Percentiles rank a stretch among this genome's conserved stretches.
These are phyloP conservation scores for Pleurotus sapidus DNA, from an alignment of 768 basidiomycete genomes.

Conservation along the genomic window DNA sequence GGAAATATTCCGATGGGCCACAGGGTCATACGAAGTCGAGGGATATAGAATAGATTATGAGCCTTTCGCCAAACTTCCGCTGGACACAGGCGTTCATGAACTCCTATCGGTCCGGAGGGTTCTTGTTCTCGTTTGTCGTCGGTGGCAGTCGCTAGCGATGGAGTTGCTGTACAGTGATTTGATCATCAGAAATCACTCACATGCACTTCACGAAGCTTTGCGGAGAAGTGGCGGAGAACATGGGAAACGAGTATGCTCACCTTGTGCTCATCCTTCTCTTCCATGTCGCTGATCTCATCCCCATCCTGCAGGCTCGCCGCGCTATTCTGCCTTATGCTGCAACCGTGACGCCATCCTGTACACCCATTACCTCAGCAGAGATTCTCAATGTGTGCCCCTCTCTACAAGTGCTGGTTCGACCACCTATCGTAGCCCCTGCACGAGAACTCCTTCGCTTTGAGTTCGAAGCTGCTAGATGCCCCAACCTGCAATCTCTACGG, in stretches of 20 bases:
- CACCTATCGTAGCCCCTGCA: constrained; percentile 24
- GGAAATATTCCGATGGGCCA: constrained; percentile 45
- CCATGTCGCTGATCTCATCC: constrained; percentile 6
- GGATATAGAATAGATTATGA: constrained; percentile 28
- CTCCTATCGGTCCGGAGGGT: constrained; percentile 33
- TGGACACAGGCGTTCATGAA: constrained; percentile 20
- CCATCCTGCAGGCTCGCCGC: constrained; percentile 43
- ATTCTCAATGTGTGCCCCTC: constrained; percentile 47
- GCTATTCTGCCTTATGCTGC: constrained; percentile 56
- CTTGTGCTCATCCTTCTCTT: background rate
- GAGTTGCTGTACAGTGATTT: constrained; percentile 6
- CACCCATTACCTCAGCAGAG: constrained; percentile 34
- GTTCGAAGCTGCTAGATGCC: constrained; percentile 44
- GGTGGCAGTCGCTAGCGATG: constrained; percentile 5
- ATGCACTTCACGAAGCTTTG: constrained; percentile 30
- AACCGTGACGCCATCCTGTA: constrained; percentile 32
- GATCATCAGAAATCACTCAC: constrained; percentile 20
- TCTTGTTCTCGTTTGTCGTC: constrained; percentile 12
- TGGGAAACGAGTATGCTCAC: constrained; percentile 27
- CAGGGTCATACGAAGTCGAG: constrained; percentile 21
- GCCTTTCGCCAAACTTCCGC: constrained; percentile 41
- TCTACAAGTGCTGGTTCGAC: constrained; percentile 55
- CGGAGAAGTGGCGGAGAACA: constrained; percentile 20
- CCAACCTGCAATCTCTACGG: constrained; percentile 43
- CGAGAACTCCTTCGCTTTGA: constrained; percentile 42